A percentile compares a stretch with the other conserved stretches of the same genome.
phyloP scores from a whole-genome alignment of 2,329 filamentous ascomycete species.

The Sporothrix mexicana region DNA sequence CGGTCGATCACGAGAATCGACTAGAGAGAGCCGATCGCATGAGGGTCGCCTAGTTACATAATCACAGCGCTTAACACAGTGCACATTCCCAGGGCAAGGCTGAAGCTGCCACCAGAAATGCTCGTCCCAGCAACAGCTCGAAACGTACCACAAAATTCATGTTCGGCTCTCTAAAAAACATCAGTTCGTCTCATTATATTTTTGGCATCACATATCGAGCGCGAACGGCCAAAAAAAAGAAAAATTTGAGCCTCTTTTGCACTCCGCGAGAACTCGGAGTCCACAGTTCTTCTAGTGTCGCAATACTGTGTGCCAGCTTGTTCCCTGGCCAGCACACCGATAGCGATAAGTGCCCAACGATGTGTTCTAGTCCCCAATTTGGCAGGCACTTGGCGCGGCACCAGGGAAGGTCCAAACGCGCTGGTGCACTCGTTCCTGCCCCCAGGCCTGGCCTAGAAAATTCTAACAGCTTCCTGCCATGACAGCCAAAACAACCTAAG shows the following conservation, averaged over 20 bases:
- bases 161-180: background rate
- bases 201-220: too few species aligned
- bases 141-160: background rate
- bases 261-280: background rate
- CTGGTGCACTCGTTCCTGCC: slow-evolving; percentile 3
- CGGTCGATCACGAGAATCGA: background rate
- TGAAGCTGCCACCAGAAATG: background rate
- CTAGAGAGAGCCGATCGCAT: background rate
- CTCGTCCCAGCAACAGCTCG: slow-evolving; percentile 3
- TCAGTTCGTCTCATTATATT: background rate
- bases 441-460: slow-evolving; percentile 23
- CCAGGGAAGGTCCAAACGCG: slow-evolving; percentile 16
- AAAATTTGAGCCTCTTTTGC: background rate
- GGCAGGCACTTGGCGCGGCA: slow-evolving; percentile 21
- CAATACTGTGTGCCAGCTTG: slow-evolving; percentile 21
- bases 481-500: slow-evolving; percentile 5
- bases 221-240: too few species aligned
- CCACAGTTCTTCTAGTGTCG: slow-evolving; percentile 10
- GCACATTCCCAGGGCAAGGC: slow-evolving; percentile 1
- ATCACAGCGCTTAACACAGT: slow-evolving; percentile 22
- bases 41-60: slow-evolving; percentile 2
- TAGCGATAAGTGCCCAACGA: slow-evolving; percentile 28
- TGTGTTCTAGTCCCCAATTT: slow-evolving; percentile 13
- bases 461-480: slow-evolving; percentile 19
- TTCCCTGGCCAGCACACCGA: slow-evolving; percentile 24